phyloP scores from a whole-genome alignment of 208 protist genomes.

The Blastocrithidia nonstop region DNA sequence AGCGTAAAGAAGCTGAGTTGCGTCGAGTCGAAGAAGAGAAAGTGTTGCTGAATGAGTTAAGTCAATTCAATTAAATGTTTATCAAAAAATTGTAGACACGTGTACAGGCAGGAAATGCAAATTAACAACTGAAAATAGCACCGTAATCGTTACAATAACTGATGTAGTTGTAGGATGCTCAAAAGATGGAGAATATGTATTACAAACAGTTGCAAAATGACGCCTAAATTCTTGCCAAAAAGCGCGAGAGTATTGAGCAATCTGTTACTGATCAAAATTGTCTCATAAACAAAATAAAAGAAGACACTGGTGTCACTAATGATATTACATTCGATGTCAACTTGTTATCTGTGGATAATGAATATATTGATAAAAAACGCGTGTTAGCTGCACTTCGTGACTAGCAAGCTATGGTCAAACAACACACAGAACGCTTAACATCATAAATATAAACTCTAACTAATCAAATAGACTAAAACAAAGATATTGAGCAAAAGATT shows the following conservation, averaged over 20 bases:
- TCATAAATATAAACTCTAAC: constrained; percentile 29
- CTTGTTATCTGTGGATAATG: constrained; percentile 17
- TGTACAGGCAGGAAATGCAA: neutral
- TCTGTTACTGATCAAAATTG: too few relatives aligned
- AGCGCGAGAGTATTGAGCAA: constrained; percentile 49
- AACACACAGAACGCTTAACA: constrained; percentile 21
- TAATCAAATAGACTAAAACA: constrained; percentile 16
- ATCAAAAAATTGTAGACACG: constrained; percentile 32
- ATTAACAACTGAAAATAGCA: constrained; percentile 30
- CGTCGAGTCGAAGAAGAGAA: constrained; percentile 66
- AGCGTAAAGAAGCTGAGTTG: constrained; percentile 58
- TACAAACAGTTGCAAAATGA: constrained; percentile 36
- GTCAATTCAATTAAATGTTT: constrained; percentile 62
- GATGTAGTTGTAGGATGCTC: constrained; percentile 37
- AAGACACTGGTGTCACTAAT: constrained; percentile 14
- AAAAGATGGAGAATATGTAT: constrained; percentile 50
- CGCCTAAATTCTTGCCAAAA: constrained; percentile 19
- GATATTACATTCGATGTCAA: constrained; percentile 3
- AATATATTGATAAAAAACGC: constrained; percentile 21
- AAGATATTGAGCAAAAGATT: constrained; percentile 25
- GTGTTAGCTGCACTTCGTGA: constrained; percentile 18
- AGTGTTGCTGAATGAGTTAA: constrained; percentile 52
- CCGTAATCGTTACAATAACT: constrained; percentile 40
- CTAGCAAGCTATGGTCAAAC: constrained; percentile 28
- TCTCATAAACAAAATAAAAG: too few relatives aligned